Percentiles rank a stretch among this genome's conserved stretches.
These are phyloP conservation scores for Haplosporangium sp. DNA, from an alignment of 371 early-diverging fungal genomes.

Conservation along the genomic window DNA sequence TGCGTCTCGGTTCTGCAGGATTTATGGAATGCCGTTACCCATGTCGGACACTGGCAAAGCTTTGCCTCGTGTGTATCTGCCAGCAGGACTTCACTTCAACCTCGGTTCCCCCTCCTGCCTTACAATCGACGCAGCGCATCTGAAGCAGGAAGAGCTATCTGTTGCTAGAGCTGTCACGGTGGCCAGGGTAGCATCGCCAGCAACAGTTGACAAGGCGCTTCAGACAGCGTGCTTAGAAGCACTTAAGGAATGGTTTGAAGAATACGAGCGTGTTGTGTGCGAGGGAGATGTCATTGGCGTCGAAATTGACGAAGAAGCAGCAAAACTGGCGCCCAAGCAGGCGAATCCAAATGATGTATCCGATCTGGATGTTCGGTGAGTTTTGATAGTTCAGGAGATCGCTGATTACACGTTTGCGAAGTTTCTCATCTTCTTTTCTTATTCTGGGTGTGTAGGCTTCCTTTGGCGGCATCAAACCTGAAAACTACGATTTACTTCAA, in stretches of 20 bases:
- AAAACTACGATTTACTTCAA: constrained; percentile 52
- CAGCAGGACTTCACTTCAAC: constrained; percentile 72
- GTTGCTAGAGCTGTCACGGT: constrained; percentile 75
- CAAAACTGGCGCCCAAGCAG: constrained; percentile 41
- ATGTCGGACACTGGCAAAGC: constrained; percentile 24
- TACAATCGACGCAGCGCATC: constrained; percentile 48
- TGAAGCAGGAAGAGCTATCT: constrained; percentile 61
- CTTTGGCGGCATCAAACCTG: constrained; percentile 22
- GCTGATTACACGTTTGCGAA: too few species aligned
- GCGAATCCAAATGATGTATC: constrained; percentile 43
- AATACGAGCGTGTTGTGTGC: constrained; percentile 74
- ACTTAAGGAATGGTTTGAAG: constrained; percentile 76
- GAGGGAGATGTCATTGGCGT: constrained; percentile 81
- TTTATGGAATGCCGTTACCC: constrained; percentile 36
- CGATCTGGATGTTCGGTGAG: constrained; percentile 52
- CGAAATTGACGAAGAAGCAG: constrained; percentile 67
- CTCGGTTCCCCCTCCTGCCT: constrained; percentile 62
- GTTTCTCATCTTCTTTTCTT: not conserved
- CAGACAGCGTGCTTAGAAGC: constrained; percentile 72
- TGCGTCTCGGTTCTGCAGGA: constrained; percentile 26
- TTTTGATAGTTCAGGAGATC: too few species aligned
- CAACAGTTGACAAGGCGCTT: constrained; percentile 75
- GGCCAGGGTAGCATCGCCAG: constrained; percentile 80
- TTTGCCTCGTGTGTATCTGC: constrained; percentile 58
- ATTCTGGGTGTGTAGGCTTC: constrained; percentile 49